Evolutionary conservation across 2,329 filamentous ascomycete genomes (phyloP).

Genomic region (Xylariaceae sp.): DNA sequence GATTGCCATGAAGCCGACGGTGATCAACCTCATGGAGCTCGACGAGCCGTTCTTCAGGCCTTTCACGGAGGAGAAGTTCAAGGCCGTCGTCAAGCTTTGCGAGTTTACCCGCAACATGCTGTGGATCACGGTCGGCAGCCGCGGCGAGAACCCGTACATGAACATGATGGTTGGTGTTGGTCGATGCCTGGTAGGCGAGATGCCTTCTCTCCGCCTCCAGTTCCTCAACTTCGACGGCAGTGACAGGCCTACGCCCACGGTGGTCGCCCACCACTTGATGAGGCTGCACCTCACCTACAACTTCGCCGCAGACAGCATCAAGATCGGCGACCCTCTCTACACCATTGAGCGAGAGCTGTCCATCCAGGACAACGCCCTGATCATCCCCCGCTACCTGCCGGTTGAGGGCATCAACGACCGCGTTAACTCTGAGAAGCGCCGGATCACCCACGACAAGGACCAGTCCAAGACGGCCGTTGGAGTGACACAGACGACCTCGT

Average conservation of each 20-base stretch:
- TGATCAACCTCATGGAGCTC: conserved; percentile 19
- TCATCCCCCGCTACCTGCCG: conserved; percentile 3
- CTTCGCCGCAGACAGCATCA: conserved; percentile 2
- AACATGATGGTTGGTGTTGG: conserved; percentile 11
- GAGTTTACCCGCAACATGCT: conserved; percentile 7
- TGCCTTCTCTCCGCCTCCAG: conserved; percentile 7
- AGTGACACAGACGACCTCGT: neutral
- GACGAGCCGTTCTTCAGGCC: conserved; percentile 24
- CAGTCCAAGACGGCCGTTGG: conserved; percentile 1
- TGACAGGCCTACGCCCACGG: conserved; percentile 3
- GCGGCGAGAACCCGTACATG: conserved; percentile 8
- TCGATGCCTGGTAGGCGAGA: conserved; percentile 9
- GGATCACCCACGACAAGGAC: conserved; percentile 3
- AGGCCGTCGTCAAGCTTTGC: conserved; percentile 6
- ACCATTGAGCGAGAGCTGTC: conserved; percentile 5
- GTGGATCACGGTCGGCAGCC: conserved; percentile 9
- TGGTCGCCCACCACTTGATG: conserved; percentile 6
- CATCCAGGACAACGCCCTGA: conserved; percentile 2
- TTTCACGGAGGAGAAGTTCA: conserved; percentile 6
- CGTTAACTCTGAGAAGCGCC: conserved; percentile 4
- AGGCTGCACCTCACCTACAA: conserved; percentile 5
- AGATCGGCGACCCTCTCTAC: conserved; percentile 2
- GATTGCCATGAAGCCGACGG: conserved; percentile 1
- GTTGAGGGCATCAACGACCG: conserved; percentile 3
- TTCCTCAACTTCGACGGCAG: conserved; percentile 7